These are phyloP conservation scores for Hypoxylon intermedium DNA, from an alignment of 495 filamentous ascomycete genomes.

Conservation along the genomic window DNA sequence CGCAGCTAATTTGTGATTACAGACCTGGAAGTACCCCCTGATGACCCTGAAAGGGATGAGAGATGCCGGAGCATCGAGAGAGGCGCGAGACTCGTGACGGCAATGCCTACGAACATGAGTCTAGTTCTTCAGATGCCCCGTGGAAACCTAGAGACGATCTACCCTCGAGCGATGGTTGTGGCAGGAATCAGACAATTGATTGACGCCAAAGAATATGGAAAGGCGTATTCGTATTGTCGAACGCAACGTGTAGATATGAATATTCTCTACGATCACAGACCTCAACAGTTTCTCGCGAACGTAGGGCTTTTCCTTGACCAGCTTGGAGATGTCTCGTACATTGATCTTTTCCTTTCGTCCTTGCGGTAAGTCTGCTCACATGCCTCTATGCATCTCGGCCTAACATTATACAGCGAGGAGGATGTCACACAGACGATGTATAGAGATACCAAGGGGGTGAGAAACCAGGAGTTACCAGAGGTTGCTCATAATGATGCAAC, in stretches of 20 bases:
- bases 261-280: slow-evolving; percentile 92
- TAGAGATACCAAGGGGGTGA: slow-evolving; percentile 70
- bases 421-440: slow-evolving; percentile 96
- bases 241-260: slow-evolving; percentile 97
- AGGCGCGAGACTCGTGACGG: slow-evolving; percentile 83
- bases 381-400: background rate
- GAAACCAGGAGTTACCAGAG: slow-evolving; percentile 34
- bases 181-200: slow-evolving; percentile 84
- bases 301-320: slow-evolving; percentile 83
- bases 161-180: slow-evolving; percentile 87
- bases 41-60: slow-evolving; percentile 91
- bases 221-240: slow-evolving; percentile 84
- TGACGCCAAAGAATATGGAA: slow-evolving; percentile 77
- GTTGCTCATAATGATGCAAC: slow-evolving; percentile 1
- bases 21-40: slow-evolving; percentile 82
- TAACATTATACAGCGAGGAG: slow-evolving; percentile 69
- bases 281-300: slow-evolving; percentile 79
- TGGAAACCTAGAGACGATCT: slow-evolving; percentile 95
- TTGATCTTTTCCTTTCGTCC: slow-evolving; percentile 91
- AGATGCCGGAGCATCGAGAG: slow-evolving; percentile 91
- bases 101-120: slow-evolving; percentile 84
- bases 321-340: slow-evolving; percentile 80
- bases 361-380: slow-evolving; percentile 66
- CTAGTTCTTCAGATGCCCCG: slow-evolving; percentile 90
- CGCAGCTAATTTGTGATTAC: slow-evolving; percentile 25